Base-by-base conservation (phyloP, 257 asterid genomes). In the Coffea canephora region DNA sequence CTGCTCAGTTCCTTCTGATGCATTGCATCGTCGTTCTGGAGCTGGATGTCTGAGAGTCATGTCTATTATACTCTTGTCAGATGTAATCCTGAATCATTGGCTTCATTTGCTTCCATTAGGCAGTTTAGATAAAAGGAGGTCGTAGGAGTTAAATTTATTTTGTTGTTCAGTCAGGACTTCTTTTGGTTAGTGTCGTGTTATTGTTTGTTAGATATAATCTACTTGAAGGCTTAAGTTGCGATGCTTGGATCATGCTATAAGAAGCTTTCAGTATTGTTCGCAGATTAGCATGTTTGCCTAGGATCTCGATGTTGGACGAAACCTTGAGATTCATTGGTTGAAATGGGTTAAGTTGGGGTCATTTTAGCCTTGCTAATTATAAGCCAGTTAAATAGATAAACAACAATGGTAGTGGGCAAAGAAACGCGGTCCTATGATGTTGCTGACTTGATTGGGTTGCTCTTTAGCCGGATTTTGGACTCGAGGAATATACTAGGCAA, bases 51-150 rank as follows among this genome's bases (percentile, higher is more conserved):
- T 36, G 68, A 23, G 13, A 16, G 31, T 0, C 13, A 18, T 69
- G 69, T 23, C 39, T 57, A 31, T 71, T 57, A 21, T 31, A 66
- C 13, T 79, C 14, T n/a, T 13, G 11, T 41, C 13, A 1, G 31
- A 74, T 18, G 12, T 1, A 23, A 46, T 10, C 8, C 15, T 0
- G 10, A 49, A 49, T 72, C 18, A 25, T 73, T 73, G 45, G 64
- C n/a, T 16, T 55, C 70, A 74, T 55, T 75, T 36, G 41, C 39
- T 59, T 55, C 74, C 18, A 8, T 41, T 78, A 78, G 82, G 77
- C 61, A 25, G 71, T 57, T 25, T 65, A 54, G 77, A 55, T 57
- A 39, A 70, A 69, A 64, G 39, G 49, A 23, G 70, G 76, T 54
- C 14, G 48, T 78, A 55, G 57, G 61, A 16, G 12, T 49, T 59